Evolutionary conservation across 2,329 filamentous ascomycete species (phyloP).

Genomic region (Diplodia seriata): DNA sequence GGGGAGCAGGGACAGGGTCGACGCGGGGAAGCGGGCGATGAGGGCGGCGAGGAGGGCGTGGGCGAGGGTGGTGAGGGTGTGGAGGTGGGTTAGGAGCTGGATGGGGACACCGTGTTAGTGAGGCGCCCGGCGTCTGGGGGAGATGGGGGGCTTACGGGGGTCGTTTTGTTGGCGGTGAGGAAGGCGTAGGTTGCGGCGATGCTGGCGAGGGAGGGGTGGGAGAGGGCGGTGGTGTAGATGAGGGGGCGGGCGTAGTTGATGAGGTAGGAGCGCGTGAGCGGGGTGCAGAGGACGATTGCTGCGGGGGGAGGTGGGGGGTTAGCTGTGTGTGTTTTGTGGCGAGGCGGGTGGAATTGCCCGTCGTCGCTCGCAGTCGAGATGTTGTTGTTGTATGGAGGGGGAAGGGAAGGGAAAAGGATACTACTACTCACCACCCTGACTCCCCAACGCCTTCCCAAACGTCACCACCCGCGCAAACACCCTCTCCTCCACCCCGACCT

Average conservation of each 20-base stretch:
- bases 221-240: conserved; percentile 53
- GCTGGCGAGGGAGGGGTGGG: conserved; percentile 51
- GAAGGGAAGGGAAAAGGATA: no score
- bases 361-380: background rate
- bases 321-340: background rate
- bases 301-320: background rate
- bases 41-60: conserved; percentile 36
- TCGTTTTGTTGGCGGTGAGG: conserved; percentile 38
- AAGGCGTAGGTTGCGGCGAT: conserved; percentile 48
- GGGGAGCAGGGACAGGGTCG: no score
- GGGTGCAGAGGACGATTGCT: conserved; percentile 45
- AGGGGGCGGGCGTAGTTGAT: conserved; percentile 50
- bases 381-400: no score
- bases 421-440: conserved; percentile 68
- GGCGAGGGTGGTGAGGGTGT: conserved; percentile 38
- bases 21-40: background rate
- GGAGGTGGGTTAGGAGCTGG: conserved; percentile 39
- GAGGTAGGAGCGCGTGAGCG: conserved; percentile 43
- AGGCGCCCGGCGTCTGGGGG: no score
- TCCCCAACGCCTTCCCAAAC: conserved; percentile 72
- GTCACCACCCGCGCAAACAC: conserved; percentile 68
- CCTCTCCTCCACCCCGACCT: conserved; percentile 61
- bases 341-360: background rate
- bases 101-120: no score
- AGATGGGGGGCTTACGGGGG: conserved; percentile 31